These are phyloP conservation scores for Aspergillus terreus DNA, from an alignment of 2,329 filamentous ascomycete genomes.

Conservation along the genomic window DNA sequence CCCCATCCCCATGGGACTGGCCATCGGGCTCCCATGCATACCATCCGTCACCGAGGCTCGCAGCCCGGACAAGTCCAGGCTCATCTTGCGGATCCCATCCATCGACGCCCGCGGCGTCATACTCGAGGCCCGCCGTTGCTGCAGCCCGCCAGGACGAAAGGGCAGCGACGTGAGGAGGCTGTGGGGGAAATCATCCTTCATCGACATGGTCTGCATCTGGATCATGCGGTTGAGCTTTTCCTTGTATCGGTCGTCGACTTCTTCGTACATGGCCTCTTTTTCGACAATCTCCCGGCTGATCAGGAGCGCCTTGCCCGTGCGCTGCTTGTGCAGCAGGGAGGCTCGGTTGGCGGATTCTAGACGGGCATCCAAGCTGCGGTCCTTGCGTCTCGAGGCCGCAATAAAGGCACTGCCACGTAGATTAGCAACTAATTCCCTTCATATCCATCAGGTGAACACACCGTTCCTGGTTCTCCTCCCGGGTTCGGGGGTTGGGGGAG, in stretches of 20 bases:
- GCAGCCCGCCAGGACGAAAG: constrained; percentile 15
- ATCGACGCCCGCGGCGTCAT: constrained; percentile 24
- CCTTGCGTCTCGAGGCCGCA: constrained; percentile 80
- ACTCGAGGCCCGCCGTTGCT: constrained; percentile 27
- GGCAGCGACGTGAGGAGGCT: constrained; percentile 33
- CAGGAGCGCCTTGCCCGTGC: constrained; percentile 76
- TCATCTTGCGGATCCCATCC: constrained; percentile 32
- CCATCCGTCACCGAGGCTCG: constrained; percentile 25
- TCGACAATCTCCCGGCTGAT: constrained; percentile 83
- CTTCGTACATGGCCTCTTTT: constrained; percentile 94
- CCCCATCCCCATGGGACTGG: background rate
- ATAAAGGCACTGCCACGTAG: constrained; percentile 70
- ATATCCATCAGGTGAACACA: constrained; percentile 16
- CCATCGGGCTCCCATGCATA: constrained; percentile 11
- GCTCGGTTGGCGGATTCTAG: constrained; percentile 83
- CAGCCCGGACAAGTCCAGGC: constrained; percentile 29
- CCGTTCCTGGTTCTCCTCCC: constrained; percentile 46
- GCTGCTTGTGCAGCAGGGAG: constrained; percentile 84
- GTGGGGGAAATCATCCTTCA: constrained; percentile 35
- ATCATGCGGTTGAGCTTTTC: constrained; percentile 39
- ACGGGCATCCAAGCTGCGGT: constrained; percentile 81
- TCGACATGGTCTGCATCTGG: constrained; percentile 35
- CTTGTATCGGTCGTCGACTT: constrained; percentile 73
- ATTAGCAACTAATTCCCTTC: constrained; percentile 2
- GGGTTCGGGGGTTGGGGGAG: constrained; percentile 32